A percentile compares a stretch with the other conserved stretches of the same genome.
These are phyloP conservation scores for Datura wrightii DNA, from an alignment of 257 asterid genomes.

Conservation along the genomic window DNA sequence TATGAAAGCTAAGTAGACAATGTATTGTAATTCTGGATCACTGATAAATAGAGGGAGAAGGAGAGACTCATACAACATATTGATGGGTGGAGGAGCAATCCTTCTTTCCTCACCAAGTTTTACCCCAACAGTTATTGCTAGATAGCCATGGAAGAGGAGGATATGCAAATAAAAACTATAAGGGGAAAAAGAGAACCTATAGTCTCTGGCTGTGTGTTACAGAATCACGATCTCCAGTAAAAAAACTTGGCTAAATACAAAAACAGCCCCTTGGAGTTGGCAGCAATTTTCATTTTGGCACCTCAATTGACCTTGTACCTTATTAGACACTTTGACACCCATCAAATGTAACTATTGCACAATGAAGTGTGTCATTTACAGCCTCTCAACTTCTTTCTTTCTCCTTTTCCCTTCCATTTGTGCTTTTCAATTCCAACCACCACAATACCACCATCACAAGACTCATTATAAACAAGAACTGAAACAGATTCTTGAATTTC, in stretches of 20 bases:
- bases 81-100: not conserved
- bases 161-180: no score
- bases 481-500: not conserved
- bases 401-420: constrained; percentile 1
- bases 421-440: not conserved
- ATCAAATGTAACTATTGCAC: not conserved
- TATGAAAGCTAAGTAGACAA: not conserved
- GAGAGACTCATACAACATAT: constrained; percentile 6
- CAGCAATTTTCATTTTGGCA: not conserved
- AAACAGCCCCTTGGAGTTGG: not conserved
- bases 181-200: not conserved
- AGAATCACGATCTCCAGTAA: constrained; percentile 6
- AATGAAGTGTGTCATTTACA: not conserved
- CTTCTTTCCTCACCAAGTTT: not conserved
- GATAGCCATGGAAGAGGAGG: constrained; percentile 7
- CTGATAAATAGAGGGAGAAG: not conserved
- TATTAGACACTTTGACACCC: not conserved
- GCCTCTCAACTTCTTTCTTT: not conserved
- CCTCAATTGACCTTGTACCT: not conserved
- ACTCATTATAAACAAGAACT: not conserved
- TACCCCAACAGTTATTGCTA: not conserved
- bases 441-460: not conserved
- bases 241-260: not conserved
- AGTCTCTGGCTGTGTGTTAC: constrained; percentile 12
- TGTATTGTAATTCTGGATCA: constrained; percentile 12